phyloP scores from a whole-genome alignment of 805 yeast species.

The Peterozyma toletana region DNA sequence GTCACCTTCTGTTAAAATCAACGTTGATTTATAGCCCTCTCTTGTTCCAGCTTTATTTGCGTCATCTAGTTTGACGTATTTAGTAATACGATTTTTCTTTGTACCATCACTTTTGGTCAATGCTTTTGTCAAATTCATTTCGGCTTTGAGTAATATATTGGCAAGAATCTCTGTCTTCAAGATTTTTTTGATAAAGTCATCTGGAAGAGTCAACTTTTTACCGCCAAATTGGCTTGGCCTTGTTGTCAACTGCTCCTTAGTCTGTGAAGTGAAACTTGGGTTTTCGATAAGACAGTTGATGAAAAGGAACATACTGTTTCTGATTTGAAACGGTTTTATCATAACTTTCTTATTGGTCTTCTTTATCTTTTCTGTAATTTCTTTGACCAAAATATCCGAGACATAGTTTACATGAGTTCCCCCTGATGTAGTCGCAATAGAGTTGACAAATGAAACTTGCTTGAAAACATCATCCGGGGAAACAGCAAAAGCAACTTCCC shows the following conservation, averaged over 20 bases:
- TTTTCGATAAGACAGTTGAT: conserved; percentile 90
- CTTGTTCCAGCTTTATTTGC: conserved; percentile 95
- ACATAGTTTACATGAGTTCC: conserved; percentile 91
- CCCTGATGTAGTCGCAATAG: conserved; percentile 95
- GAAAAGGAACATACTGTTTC: conserved; percentile 84
- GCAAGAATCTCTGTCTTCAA: conserved; percentile 68
- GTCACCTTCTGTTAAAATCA: conserved; percentile 94
- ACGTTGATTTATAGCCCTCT: conserved; percentile 87
- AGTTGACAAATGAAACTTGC: conserved; percentile 94
- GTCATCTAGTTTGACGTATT: conserved; percentile 85
- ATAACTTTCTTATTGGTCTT: conserved; percentile 58
- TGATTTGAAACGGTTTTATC: conserved; percentile 83
- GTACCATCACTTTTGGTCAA: conserved; percentile 85
- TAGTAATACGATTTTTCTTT: conserved; percentile 77
- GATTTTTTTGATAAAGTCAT: conserved; percentile 64
- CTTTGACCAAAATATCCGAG: conserved; percentile 76
- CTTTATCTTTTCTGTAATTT: conserved; percentile 65
- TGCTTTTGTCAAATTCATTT: conserved; percentile 81
- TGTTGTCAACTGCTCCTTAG: conserved; percentile 92
- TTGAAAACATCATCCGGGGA: conserved; percentile 77
- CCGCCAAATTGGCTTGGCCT: conserved; percentile 87
- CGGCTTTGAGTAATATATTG: conserved; percentile 76
- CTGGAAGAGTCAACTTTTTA: conserved; percentile 63
- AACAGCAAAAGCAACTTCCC: conserved; percentile 95
- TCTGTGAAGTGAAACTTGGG: conserved; percentile 96